These are phyloP conservation scores for Pisolithus orientalis DNA, from an alignment of 768 basidiomycete genomes.

Conservation along the genomic window DNA sequence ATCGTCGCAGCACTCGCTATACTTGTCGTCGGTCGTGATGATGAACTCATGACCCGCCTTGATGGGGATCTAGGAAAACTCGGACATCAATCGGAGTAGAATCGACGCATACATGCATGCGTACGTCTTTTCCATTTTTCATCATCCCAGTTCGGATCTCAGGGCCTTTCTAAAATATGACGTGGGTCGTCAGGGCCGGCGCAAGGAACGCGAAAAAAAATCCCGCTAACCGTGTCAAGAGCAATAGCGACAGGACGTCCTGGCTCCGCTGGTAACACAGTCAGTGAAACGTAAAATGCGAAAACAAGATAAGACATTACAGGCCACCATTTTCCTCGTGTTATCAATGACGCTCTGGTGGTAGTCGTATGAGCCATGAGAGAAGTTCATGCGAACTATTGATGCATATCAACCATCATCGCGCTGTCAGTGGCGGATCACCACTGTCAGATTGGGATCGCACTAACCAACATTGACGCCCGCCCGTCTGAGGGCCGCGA, in stretches of 20 bases:
- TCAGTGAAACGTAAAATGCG: slow-evolving; percentile 4
- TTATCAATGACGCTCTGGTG: slow-evolving; percentile 99
- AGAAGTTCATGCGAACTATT: slow-evolving; percentile 99
- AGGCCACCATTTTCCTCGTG: slow-evolving; percentile 76
- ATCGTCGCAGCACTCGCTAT: slow-evolving; percentile 73
- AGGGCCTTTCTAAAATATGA: slow-evolving; percentile 79
- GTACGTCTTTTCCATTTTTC: slow-evolving; percentile 77
- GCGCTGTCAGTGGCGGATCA: slow-evolving; percentile 1
- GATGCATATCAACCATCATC: background rate
- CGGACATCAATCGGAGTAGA: slow-evolving; percentile 2
- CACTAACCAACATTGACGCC: slow-evolving; percentile 95
- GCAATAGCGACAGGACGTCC: slow-evolving; percentile 97
- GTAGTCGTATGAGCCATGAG: slow-evolving; percentile 97
- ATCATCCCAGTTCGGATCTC: slow-evolving; percentile 98
- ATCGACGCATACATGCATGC: slow-evolving; percentile 25
- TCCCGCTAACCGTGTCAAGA: slow-evolving; percentile 77
- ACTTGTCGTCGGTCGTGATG: slow-evolving; percentile 78
- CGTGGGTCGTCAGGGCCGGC: background rate
- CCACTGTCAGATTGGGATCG: background rate
- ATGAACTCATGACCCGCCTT: slow-evolving; percentile 90
- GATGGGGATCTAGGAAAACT: slow-evolving; percentile 59
- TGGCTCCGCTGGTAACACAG: slow-evolving; percentile 35
- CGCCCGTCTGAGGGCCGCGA: slow-evolving; percentile 75
- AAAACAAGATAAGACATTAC: slow-evolving; percentile 34
- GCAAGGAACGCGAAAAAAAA: slow-evolving; percentile 1